phyloP scores from a whole-genome alignment of 2,329 filamentous ascomycete genomes.

The Bisporella sp. region DNA sequence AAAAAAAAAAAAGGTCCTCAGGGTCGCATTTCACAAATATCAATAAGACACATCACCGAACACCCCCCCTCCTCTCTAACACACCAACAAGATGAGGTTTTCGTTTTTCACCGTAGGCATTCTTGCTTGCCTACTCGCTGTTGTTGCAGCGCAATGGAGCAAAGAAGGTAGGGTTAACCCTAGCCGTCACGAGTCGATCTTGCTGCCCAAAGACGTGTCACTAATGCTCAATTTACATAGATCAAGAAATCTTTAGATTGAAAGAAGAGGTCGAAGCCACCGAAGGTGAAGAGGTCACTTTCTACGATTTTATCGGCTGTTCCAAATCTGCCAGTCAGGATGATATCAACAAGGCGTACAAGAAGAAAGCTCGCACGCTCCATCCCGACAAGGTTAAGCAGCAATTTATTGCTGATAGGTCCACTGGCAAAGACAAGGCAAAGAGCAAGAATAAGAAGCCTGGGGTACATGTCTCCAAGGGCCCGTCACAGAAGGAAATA shows the following conservation, averaged over 20 bases:
- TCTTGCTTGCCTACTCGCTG: conserved; percentile 21
- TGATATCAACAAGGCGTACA: conserved; percentile 90
- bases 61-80: conserved; percentile 4
- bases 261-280: conserved; percentile 74
- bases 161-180: conserved; percentile 27
- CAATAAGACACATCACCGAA: conserved; percentile 15
- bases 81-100: conserved; percentile 24
- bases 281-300: conserved; percentile 75
- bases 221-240: conserved; percentile 38
- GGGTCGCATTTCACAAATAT: neutral
- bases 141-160: conserved; percentile 28
- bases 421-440: conserved; percentile 43
- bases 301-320: conserved; percentile 90
- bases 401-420: conserved; percentile 63
- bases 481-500: conserved; percentile 68
- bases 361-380: conserved; percentile 73
- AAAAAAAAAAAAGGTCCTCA: conserved; percentile 3
- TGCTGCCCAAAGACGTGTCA: conserved; percentile 8
- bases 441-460: conserved; percentile 47
- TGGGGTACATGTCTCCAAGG: conserved; percentile 60
- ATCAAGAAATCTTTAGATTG: conserved; percentile 96
- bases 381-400: conserved; percentile 97
- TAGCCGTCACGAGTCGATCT: neutral
- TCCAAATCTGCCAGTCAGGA: conserved; percentile 67
- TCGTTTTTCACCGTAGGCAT: conserved; percentile 23